A percentile compares a stretch with the other conserved stretches of the same genome.
These are phyloP conservation scores for Monilinia polystroma DNA, from an alignment of 2,329 filamentous ascomycete species.

Conservation along the genomic window DNA sequence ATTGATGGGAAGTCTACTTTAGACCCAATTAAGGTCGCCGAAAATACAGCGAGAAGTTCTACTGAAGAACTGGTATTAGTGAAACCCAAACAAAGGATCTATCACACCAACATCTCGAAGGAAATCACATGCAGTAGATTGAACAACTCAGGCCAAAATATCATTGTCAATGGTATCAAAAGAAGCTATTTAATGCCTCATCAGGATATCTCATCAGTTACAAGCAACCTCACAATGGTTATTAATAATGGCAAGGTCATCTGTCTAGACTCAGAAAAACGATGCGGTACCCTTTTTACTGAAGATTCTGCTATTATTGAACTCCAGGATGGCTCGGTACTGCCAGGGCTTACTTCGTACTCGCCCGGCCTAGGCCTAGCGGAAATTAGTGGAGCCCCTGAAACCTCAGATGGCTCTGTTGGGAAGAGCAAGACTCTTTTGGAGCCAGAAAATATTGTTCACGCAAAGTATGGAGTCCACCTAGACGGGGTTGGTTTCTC, in stretches of 20 bases:
- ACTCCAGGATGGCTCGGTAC: conserved; percentile 49
- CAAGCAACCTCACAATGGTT: conserved; percentile 43
- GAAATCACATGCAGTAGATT: conserved; percentile 24
- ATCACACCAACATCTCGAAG: conserved; percentile 16
- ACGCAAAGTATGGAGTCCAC: conserved; percentile 45
- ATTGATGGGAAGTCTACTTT: conserved; percentile 47
- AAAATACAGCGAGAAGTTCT: conserved; percentile 33
- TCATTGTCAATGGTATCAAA: conserved; percentile 44
- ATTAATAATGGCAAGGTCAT: conserved; percentile 44
- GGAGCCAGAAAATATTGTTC: conserved; percentile 40
- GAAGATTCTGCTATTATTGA: conserved; percentile 38
- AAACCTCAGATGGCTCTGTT: conserved; percentile 49
- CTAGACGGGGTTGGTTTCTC: conserved; percentile 45
- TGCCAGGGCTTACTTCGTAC: conserved; percentile 51
- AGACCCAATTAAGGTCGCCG: conserved; percentile 39
- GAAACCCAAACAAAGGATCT: conserved; percentile 30
- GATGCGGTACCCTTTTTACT: conserved; percentile 38
- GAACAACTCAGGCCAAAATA: conserved; percentile 28
- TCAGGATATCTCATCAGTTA: conserved; percentile 17
- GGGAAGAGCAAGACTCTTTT: conserved; percentile 35
- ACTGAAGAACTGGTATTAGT: not conserved
- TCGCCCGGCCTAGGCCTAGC: conserved; percentile 49
- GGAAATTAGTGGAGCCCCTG: conserved; percentile 48
- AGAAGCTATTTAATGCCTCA: conserved; percentile 41
- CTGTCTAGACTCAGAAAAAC: conserved; percentile 42